These are phyloP conservation scores for Verticillium albo-atrum DNA, from an alignment of 2,329 filamentous ascomycete species.

Conservation along the genomic window DNA sequence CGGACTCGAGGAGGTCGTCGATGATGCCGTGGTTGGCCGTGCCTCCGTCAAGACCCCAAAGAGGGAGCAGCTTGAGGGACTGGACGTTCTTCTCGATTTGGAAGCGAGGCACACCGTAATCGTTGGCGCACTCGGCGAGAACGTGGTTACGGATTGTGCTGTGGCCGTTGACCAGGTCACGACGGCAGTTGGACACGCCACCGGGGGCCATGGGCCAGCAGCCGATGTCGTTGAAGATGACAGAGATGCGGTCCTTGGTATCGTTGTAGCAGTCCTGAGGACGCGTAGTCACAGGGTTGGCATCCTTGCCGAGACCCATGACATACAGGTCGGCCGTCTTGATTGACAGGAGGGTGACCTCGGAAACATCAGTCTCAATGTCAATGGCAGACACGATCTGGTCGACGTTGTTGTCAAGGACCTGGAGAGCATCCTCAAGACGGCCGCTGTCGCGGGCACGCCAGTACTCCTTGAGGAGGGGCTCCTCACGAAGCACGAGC, in stretches of 20 bases:
- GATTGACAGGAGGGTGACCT: conserved; percentile 31
- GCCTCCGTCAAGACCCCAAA: conserved; percentile 50
- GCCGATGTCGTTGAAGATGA: conserved; percentile 47
- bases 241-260: conserved; percentile 41
- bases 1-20: conserved; percentile 46
- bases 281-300: conserved; percentile 31
- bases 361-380: conserved; percentile 30
- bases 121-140: conserved; percentile 49
- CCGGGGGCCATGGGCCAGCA: conserved; percentile 50
- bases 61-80: conserved; percentile 47
- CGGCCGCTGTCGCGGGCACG: conserved; percentile 34
- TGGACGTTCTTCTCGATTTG: conserved; percentile 52
- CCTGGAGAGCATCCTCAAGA: conserved; percentile 34
- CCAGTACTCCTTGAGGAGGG: conserved; percentile 40
- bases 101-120: conserved; percentile 49
- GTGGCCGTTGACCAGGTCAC: conserved; percentile 50
- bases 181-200: conserved; percentile 50
- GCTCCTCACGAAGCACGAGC: conserved; percentile 39
- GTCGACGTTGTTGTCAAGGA: conserved; percentile 31
- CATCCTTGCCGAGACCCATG: conserved; percentile 36
- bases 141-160: conserved; percentile 50
- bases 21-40: conserved; percentile 50
- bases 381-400: conserved; percentile 31
- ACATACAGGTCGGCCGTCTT: conserved; percentile 33
- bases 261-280: conserved; percentile 39